A percentile compares a stretch with the other conserved stretches of the same genome.
These are phyloP conservation scores for Kurtzmaniella natalensis DNA, from an alignment of 1,139 yeast genomes.

Conservation along the genomic window DNA sequence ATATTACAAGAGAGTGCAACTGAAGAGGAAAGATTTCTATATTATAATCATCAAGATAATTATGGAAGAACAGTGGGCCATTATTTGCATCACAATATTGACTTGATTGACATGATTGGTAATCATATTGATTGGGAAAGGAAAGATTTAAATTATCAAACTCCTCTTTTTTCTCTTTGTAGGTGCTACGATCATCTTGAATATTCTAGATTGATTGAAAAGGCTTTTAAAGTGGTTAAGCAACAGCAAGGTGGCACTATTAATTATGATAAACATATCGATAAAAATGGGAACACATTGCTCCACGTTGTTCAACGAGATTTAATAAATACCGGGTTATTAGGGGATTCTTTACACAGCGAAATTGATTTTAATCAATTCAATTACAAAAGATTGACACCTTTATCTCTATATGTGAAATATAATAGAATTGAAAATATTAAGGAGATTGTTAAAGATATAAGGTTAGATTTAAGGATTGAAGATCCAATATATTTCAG, in stretches of 20 bases:
- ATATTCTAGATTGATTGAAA: constrained; percentile 48
- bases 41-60: constrained; percentile 49
- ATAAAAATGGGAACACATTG: constrained; percentile 67
- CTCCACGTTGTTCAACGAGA: constrained; percentile 61
- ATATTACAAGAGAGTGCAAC: constrained; percentile 41
- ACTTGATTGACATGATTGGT: constrained; percentile 54
- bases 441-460: constrained; percentile 39
- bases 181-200: constrained; percentile 77
- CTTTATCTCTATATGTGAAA: constrained; percentile 67
- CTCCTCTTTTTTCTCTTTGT: constrained; percentile 74
- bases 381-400: constrained; percentile 60
- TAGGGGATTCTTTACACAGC: constrained; percentile 24
- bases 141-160: constrained; percentile 66
- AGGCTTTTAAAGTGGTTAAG: constrained; percentile 44
- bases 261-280: constrained; percentile 59
- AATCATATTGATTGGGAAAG: constrained; percentile 61
- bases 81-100: constrained; percentile 58
- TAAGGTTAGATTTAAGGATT: constrained; percentile 38
- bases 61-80: constrained; percentile 67
- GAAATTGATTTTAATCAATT: constrained; percentile 56
- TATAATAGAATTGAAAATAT: constrained; percentile 65
- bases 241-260: constrained; percentile 30
- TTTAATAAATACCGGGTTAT: constrained; percentile 34
- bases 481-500: constrained; percentile 43
- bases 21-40: constrained; percentile 40